These are phyloP conservation scores for Drechslerella stenobrocha DNA, from an alignment of 2,329 filamentous ascomycete genomes.

Conservation along the genomic window DNA sequence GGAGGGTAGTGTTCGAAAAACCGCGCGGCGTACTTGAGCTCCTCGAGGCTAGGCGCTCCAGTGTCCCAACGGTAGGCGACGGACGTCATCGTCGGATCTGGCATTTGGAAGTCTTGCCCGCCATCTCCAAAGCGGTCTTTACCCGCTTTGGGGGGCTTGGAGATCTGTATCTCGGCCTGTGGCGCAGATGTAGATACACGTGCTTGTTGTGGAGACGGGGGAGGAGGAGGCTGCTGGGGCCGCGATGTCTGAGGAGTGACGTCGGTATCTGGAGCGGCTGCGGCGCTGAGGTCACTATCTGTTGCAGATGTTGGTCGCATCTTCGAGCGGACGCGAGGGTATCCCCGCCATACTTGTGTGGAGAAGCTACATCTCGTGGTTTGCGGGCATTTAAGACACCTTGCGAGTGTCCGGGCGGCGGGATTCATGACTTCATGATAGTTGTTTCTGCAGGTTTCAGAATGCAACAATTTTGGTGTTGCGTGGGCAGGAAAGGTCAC, in stretches of 20 bases:
- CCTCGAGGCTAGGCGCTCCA: constrained; percentile 56
- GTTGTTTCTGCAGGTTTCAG: constrained; percentile 9
- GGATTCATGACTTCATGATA: constrained; percentile 23
- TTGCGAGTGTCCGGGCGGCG: constrained; percentile 7
- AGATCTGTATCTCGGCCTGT: constrained; percentile 9
- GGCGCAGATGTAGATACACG: not conserved
- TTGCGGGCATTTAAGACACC: constrained; percentile 20
- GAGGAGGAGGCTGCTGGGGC: too few relatives aligned
- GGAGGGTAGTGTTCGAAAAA: constrained; percentile 60
- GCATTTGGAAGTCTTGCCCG: constrained; percentile 34
- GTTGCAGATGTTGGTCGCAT: constrained; percentile 14
- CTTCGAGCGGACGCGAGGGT: constrained; percentile 28
- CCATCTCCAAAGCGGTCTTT: too few relatives aligned
- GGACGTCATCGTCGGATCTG: constrained; percentile 40
- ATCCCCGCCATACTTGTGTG: constrained; percentile 17
- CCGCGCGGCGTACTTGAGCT: constrained; percentile 58
- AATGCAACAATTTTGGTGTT: constrained; percentile 36
- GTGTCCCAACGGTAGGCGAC: constrained; percentile 61
- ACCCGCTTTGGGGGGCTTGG: constrained; percentile 35
- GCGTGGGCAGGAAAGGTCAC: not conserved
- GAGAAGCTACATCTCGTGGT: constrained; percentile 39
- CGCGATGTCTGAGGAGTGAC: not conserved
- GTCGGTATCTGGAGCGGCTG: not conserved
- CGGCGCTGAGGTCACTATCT: not conserved
- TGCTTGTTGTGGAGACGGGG: constrained; percentile 10